Conservation (phyloP, 768 basidiomycete species). For the Podaxis mareebaensis region DNA sequence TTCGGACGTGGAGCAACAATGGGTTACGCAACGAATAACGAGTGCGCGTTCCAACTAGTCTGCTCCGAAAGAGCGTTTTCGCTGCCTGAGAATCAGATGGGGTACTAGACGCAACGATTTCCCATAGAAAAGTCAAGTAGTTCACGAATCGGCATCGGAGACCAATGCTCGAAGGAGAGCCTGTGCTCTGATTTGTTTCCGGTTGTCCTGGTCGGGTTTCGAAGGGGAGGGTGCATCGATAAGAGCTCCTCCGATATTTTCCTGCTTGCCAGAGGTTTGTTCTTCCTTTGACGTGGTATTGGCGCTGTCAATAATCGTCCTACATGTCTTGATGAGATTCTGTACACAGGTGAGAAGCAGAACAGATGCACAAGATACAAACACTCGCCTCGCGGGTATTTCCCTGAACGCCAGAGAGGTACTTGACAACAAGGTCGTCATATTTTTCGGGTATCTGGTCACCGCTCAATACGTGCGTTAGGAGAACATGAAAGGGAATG, state of each 20-base stretch:
- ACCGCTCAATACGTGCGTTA: not conserved
- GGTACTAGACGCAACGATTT: not conserved
- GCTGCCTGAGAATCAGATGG: not conserved
- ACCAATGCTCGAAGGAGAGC: conserved; percentile 4
- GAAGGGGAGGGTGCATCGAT: not conserved
- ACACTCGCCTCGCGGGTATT: conserved; percentile 41
- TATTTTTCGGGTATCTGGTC: conserved; percentile 54
- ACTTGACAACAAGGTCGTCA: conserved; percentile 42
- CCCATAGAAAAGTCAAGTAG: not conserved
- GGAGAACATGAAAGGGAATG: conserved; percentile 2
- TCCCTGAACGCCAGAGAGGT: conserved; percentile 50
- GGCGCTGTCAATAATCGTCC: not conserved
- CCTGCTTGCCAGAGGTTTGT: not conserved
- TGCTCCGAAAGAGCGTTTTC: too few species aligned
- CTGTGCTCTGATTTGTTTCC: not conserved
- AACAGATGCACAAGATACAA: not conserved
- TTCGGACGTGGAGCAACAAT: too few species aligned
- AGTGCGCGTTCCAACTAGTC: too few species aligned
- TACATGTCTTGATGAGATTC: conserved; percentile 11
- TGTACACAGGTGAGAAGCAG: not conserved
- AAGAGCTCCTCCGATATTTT: not conserved
- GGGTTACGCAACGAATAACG: too few species aligned
- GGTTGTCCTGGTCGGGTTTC: not conserved
- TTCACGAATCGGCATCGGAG: not conserved
- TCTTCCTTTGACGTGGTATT: not conserved